phyloP scores from a whole-genome alignment of 2,329 filamentous ascomycete genomes.

The Akanthomyces uredinophilus region DNA sequence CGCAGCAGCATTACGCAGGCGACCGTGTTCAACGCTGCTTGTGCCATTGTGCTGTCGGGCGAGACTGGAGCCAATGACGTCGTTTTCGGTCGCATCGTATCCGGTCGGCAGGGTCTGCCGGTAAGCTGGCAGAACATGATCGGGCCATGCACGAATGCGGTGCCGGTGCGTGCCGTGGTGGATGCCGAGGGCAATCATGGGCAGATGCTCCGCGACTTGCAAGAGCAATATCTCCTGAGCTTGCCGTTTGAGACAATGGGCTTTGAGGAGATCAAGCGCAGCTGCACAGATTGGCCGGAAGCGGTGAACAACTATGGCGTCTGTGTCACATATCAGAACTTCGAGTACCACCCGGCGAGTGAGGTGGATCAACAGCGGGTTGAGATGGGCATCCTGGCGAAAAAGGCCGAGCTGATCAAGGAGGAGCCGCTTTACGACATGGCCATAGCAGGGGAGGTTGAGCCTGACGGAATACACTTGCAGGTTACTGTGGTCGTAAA shows the following conservation, averaged over 20 bases:
- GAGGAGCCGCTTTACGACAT: constrained; percentile 6
- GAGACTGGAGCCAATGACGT: constrained; percentile 12
- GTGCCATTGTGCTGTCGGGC: constrained; percentile 7
- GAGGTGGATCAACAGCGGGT: not conserved
- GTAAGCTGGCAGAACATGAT: constrained; percentile 18
- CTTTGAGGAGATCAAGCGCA: not conserved
- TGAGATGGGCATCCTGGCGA: constrained; percentile 6
- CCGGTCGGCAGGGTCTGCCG: constrained; percentile 17
- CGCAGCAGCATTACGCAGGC: constrained; percentile 15
- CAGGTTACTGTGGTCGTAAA: not conserved
- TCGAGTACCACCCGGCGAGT: constrained; percentile 1
- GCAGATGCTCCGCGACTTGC: not conserved
- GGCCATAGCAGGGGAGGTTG: constrained; percentile 2
- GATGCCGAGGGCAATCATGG: not conserved
- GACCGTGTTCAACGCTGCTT: constrained; percentile 16
- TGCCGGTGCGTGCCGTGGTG: not conserved
- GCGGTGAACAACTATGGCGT: not conserved
- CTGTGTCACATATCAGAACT: not conserved
- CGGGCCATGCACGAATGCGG: constrained; percentile 13
- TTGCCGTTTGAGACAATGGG: not conserved
- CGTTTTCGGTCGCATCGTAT: constrained; percentile 20
- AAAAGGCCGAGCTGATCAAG: not conserved
- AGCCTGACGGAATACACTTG: not conserved
- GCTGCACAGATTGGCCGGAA: not conserved
- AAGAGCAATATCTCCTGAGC: not conserved